These are phyloP conservation scores for Agrostemma githago DNA, from an alignment of 148 eudicot genomes.

Conservation along the genomic window DNA sequence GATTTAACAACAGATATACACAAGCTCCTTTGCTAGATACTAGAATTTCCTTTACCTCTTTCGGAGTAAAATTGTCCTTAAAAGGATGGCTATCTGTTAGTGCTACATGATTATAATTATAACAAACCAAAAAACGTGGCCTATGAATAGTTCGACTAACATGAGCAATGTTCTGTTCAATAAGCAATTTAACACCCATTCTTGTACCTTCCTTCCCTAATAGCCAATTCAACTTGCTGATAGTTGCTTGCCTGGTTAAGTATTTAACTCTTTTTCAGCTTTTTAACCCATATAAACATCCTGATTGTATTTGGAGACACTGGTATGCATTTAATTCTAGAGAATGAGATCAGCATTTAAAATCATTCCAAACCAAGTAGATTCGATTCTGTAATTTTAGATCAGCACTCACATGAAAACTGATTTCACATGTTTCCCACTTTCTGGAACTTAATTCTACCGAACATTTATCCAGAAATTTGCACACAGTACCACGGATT, in stretches of 20 bases:
- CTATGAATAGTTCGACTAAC: not conserved
- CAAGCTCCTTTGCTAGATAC: not conserved
- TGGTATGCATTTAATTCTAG: not conserved
- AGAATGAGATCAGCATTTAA: not conserved
- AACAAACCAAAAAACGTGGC: not conserved
- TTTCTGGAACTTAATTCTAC: not conserved
- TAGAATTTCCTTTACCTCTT: not conserved
- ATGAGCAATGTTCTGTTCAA: not conserved
- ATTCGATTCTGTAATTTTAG: not conserved
- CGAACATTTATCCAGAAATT: not conserved
- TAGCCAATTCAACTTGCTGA: not conserved
- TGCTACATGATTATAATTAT: not conserved
- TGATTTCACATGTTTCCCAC: conserved; percentile 6
- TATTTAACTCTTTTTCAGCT: not conserved
- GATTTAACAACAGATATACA: not conserved
- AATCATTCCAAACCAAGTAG: not conserved
- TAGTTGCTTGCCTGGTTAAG: not conserved
- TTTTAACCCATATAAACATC: not conserved
- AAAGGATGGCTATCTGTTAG: not conserved
- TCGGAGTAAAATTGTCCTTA: not conserved
- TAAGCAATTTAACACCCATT: not conserved
- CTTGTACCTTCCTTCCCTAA: not conserved
- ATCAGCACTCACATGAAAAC: not conserved
- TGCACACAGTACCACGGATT: not conserved
- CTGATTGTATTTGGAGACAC: not conserved